These are phyloP conservation scores for Aspergillus transmontanensis DNA, from an alignment of 2,329 filamentous ascomycete species.

Conservation along the genomic window DNA sequence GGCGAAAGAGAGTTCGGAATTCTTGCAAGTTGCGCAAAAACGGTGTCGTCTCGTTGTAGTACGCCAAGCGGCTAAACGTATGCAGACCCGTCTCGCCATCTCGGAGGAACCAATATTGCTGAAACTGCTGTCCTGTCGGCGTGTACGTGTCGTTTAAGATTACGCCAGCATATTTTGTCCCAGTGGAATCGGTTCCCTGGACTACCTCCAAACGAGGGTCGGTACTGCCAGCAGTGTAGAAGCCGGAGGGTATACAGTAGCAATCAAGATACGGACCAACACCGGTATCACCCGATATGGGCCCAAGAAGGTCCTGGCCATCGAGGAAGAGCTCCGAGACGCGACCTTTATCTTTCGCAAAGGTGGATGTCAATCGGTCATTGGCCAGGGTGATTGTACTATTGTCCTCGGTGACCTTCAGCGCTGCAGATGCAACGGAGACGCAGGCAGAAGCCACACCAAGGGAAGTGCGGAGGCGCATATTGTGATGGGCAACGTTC, in stretches of 20 bases:
- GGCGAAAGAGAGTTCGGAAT: conserved; percentile 63
- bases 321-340: conserved; percentile 50
- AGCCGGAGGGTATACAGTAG: conserved; percentile 62
- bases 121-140: conserved; percentile 59
- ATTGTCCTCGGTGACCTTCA: conserved; percentile 23
- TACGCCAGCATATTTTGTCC: conserved; percentile 59
- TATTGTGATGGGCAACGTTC: background rate
- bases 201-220: conserved; percentile 55
- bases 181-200: conserved; percentile 53
- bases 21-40: conserved; percentile 63
- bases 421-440: conserved; percentile 16
- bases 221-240: conserved; percentile 60
- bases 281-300: conserved; percentile 47
- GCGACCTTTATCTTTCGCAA: conserved; percentile 47
- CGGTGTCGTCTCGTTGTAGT: conserved; percentile 60
- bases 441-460: conserved; percentile 11
- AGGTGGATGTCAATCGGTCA: conserved; percentile 47
- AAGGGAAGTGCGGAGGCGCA: conserved; percentile 11
- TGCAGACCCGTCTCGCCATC: conserved; percentile 66
- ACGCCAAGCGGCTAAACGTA: conserved; percentile 62
- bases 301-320: conserved; percentile 57
- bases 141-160: conserved; percentile 62
- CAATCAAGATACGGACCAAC: conserved; percentile 65
- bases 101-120: conserved; percentile 67
- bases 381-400: conserved; percentile 42